A percentile compares a stretch with the other conserved stretches of the same genome.
Evolutionary conservation across 2,329 filamentous ascomycete genomes (phyloP).

Genomic region (Fusarium transvaalense): DNA sequence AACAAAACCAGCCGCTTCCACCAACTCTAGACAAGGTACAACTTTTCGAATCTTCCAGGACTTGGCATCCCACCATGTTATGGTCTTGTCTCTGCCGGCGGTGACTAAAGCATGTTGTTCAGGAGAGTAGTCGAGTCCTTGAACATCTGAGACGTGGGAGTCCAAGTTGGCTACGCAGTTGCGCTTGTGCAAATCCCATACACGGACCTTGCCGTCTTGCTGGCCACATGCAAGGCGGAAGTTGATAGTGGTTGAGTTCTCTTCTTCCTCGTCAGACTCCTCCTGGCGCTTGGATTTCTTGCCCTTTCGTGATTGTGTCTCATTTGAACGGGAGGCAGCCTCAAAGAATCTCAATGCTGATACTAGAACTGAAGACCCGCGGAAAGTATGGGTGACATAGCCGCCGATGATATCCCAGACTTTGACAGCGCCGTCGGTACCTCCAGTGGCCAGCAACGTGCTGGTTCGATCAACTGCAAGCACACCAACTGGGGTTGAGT

Average conservation of each 20-base stretch:
- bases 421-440: conserved; percentile 93
- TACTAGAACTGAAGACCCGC: conserved; percentile 90
- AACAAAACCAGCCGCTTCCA: conserved; percentile 87
- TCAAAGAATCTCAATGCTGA: conserved; percentile 95
- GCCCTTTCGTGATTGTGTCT: conserved; percentile 47
- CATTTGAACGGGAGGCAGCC: conserved; percentile 63
- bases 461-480: conserved; percentile 87
- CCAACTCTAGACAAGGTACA: conserved; percentile 84
- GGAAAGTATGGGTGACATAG: conserved; percentile 94
- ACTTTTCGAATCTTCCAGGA: conserved; percentile 88
- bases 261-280: conserved; percentile 57
- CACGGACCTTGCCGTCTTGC: conserved; percentile 90
- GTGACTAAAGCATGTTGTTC: conserved; percentile 82
- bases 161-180: conserved; percentile 83
- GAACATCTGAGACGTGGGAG: conserved; percentile 95
- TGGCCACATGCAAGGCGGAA: conserved; percentile 91
- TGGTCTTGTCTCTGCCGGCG: conserved; percentile 90
- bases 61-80: conserved; percentile 88
- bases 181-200: conserved; percentile 92
- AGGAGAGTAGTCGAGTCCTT: conserved; percentile 83
- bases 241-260: conserved; percentile 61
- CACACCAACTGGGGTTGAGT: conserved; percentile 89
- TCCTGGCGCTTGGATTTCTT: conserved; percentile 53
- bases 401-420: conserved; percentile 95
- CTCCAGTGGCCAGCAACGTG: conserved; percentile 90